Evolutionary conservation across 495 filamentous ascomycete genomes (phyloP).

Genomic region (Penicilliopsis zonata): DNA sequence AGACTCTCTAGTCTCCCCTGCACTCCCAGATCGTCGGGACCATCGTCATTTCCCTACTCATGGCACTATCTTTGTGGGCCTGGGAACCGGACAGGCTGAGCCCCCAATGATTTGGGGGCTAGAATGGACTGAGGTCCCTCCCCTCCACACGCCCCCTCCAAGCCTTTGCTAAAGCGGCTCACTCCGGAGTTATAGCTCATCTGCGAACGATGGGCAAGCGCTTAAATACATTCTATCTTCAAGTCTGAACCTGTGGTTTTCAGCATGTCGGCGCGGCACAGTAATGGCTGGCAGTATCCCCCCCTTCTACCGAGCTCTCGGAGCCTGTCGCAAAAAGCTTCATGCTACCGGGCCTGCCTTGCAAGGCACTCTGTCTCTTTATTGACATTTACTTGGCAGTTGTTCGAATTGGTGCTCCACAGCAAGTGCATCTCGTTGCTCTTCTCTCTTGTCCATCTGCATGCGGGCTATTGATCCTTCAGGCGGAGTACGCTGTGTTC

Average conservation of each 20-base stretch:
- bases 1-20: background rate
- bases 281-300: slow-evolving; percentile 21
- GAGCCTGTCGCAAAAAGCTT: slow-evolving; percentile 25
- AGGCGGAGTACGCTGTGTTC: no score
- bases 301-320: slow-evolving; percentile 18
- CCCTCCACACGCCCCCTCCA: no score
- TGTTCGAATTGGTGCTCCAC: no score
- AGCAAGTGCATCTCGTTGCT: no score
- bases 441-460: no score
- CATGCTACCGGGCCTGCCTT: slow-evolving; percentile 22
- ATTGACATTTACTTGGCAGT: slow-evolving; percentile 19
- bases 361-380: slow-evolving; percentile 22
- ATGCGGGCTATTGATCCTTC: no score
- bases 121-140: no score
- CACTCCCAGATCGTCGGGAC: slow-evolving; percentile 1
- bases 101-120: slow-evolving; percentile 16
- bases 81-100: slow-evolving; percentile 17
- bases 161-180: slow-evolving; percentile 8
- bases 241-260: slow-evolving; percentile 17
- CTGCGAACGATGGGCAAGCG: slow-evolving; percentile 17
- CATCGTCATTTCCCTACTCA: background rate
- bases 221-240: slow-evolving; percentile 32
- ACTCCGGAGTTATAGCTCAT: slow-evolving; percentile 1
- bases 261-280: slow-evolving; percentile 22
- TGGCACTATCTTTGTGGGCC: slow-evolving; percentile 10